These are phyloP conservation scores for Lophium mytilinum DNA, from an alignment of 495 filamentous ascomycete genomes.

Conservation along the genomic window DNA sequence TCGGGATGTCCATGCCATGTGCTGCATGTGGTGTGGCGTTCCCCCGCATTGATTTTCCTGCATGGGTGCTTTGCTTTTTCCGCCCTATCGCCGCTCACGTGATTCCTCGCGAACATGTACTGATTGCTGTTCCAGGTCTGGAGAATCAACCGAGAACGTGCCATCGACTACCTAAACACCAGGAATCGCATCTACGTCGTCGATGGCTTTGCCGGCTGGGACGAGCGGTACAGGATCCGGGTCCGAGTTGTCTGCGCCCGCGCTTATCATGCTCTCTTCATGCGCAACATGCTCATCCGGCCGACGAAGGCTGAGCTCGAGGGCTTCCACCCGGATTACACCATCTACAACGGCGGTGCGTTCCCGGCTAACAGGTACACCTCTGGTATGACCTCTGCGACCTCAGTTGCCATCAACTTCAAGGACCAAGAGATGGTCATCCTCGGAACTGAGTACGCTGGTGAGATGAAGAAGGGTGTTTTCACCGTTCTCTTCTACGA, in stretches of 20 bases:
- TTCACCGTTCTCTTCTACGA: slow-evolving; percentile 99
- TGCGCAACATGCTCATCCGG: slow-evolving; percentile 99
- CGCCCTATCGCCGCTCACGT: slow-evolving; percentile 8
- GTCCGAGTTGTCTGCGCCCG: slow-evolving; percentile 97
- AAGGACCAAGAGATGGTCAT: slow-evolving; percentile 96
- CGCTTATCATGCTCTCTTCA: slow-evolving; percentile 99
- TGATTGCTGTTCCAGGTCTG: slow-evolving; percentile 61
- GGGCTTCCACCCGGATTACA: slow-evolving; percentile 97
- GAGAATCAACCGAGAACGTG: slow-evolving; percentile 98
- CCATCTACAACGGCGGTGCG: slow-evolving; percentile 97
- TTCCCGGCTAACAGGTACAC: slow-evolving; percentile 99
- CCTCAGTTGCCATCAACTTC: slow-evolving; percentile 81
- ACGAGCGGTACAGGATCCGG: slow-evolving; percentile 94
- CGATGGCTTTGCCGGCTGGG: slow-evolving; percentile 96
- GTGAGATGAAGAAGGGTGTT: slow-evolving; percentile 99
- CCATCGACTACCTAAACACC: slow-evolving; percentile 97
- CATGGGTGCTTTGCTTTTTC: slow-evolving; percentile 8
- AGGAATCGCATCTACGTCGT: slow-evolving; percentile 97
- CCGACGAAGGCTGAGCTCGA: slow-evolving; percentile 82
- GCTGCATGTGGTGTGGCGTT: slow-evolving; percentile 15
- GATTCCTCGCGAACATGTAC: neutral
- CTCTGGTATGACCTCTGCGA: slow-evolving; percentile 93
- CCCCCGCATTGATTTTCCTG: slow-evolving; percentile 18
- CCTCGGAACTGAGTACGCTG: slow-evolving; percentile 96
- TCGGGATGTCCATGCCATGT: neutral